Evolutionary conservation across 2,329 filamentous ascomycete species (phyloP), one percentile per base, ranked within the genome.

Genomic region (Coleophoma cylindrospora): DNA sequence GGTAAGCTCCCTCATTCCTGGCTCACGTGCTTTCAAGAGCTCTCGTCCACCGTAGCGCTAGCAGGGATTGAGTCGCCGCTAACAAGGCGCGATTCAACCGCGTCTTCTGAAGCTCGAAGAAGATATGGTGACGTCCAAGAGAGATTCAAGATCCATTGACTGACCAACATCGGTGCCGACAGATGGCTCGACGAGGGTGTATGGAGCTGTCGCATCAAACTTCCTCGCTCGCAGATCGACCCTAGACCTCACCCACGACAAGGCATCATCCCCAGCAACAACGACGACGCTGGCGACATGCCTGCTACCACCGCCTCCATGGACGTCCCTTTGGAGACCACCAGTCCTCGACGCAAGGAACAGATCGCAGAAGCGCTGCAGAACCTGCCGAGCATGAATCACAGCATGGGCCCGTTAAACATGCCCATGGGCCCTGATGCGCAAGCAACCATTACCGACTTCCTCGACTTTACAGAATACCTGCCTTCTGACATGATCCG

Each of bases 401-500:
- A 49, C 15, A 60, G 55, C 46, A 55, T 65, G 51, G 63, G 65
- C 17, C 49, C 48, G 3, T 50, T 65, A 37, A 60, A 64, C 43
- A 47, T 62, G 19, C 62, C 64, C 57, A 74, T 75, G 48, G 83
- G 86, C 55, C 83, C 83, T 6, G 83, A 87, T 69, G 81, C 81
- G 22, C 81, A 86, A 59, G 81, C 83, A 7, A 85, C 82, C n/a
- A 77, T 86, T 15, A 84, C 80, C 52, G 83, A 86, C 65, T 86
- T 85, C 62, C 77, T 86, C 64, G 83, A 86, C 53, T 68, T 68
- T 41, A 66, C 75, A 64, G 84, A 87, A 65, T 84, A 86, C 66
- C 75, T 87, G 1, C 82, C 83, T 11, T 80, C 82, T 46, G 84
- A 87, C 62, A 77, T 87, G 60, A 72, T 77, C 54, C 80, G 84